Evolutionary conservation across 768 basidiomycete genomes (phyloP).

Genomic region (Pseudohyphozyma bogoriensis): DNA sequence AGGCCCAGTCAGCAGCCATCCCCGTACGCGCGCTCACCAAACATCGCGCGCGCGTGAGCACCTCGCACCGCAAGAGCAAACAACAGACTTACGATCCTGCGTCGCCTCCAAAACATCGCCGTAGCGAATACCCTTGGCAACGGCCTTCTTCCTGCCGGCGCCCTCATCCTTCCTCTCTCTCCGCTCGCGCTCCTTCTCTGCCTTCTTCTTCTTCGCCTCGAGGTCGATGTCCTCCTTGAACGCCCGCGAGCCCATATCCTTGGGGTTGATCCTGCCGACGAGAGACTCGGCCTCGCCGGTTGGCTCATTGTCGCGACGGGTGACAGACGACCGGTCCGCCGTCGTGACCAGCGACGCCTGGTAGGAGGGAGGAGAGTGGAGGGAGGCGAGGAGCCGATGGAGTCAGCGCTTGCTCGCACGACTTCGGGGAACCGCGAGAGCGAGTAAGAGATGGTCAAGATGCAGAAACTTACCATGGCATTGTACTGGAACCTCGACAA

Average conservation of each 20-base stretch:
- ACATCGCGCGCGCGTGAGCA: background rate
- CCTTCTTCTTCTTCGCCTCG: conserved; percentile 88
- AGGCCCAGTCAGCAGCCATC: background rate
- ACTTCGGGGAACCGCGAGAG: background rate
- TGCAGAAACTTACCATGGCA: conserved; percentile 39
- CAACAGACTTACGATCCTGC: conserved; percentile 45
- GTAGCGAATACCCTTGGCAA: conserved; percentile 52
- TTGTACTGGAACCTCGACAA: conserved; percentile 68
- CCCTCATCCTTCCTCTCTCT: conserved; percentile 7
- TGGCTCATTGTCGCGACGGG: conserved; percentile 68
- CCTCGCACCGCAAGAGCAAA: background rate
- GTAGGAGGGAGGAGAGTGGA: background rate
- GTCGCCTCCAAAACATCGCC: conserved; percentile 90
- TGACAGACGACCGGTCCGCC: conserved; percentile 44
- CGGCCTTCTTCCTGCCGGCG: conserved; percentile 9
- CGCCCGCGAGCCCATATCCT: conserved; percentile 88
- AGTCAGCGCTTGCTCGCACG: background rate
- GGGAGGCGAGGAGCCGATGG: background rate
- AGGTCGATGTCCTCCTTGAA: conserved; percentile 69
- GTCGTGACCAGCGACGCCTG: conserved; percentile 79
- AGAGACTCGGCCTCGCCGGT: conserved; percentile 92
- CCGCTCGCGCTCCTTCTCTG: conserved; percentile 32
- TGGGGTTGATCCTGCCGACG: conserved; percentile 75
- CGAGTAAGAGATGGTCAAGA: background rate
- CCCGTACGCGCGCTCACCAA: background rate